phyloP scores from a whole-genome alignment of 2,329 filamentous ascomycete genomes.

The Exserohilum turcica region DNA sequence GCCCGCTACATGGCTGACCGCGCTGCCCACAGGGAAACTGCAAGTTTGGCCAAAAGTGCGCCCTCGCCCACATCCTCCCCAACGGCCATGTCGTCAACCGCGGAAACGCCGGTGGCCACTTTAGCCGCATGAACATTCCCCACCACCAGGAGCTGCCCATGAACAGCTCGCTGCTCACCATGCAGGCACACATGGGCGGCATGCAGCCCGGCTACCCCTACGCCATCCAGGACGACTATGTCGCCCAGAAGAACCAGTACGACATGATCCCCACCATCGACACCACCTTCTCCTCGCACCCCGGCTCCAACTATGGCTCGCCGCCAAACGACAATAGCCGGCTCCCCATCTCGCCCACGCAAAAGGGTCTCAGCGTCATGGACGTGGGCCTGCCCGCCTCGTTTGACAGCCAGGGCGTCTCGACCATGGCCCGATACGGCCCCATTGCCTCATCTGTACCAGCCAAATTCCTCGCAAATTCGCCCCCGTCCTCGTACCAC shows the following conservation, averaged over 20 bases:
- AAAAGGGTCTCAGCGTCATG: constrained; percentile 80
- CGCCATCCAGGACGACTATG: constrained; percentile 50
- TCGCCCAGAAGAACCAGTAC: constrained; percentile 47
- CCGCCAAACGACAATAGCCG: constrained; percentile 71
- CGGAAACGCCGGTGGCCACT: constrained; percentile 57
- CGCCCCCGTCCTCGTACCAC: constrained; percentile 69
- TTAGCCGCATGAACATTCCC: constrained; percentile 71
- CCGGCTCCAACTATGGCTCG: constrained; percentile 75
- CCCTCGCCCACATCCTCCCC: constrained; percentile 91
- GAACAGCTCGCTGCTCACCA: constrained; percentile 71
- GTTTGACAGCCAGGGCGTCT: constrained; percentile 95
- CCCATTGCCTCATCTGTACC: constrained; percentile 92
- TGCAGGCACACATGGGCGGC: constrained; percentile 55
- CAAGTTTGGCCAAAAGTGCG: constrained; percentile 98
- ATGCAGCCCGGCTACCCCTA: constrained; percentile 50
- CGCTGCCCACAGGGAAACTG: constrained; percentile 78
- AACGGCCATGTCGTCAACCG: constrained; percentile 91
- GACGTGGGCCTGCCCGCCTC: constrained; percentile 92
- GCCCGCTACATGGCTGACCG: neutral
- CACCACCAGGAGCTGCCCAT: constrained; percentile 72
- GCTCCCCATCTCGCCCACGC: constrained; percentile 78
- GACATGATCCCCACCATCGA: constrained; percentile 62
- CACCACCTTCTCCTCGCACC: constrained; percentile 62
- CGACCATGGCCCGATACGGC: constrained; percentile 85
- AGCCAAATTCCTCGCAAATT: constrained; percentile 87